Evolutionary conservation across 495 filamentous ascomycete genomes (phyloP), one percentile per base, ranked within the genome.

Genomic region (Aspergillus egyptiacus): DNA sequence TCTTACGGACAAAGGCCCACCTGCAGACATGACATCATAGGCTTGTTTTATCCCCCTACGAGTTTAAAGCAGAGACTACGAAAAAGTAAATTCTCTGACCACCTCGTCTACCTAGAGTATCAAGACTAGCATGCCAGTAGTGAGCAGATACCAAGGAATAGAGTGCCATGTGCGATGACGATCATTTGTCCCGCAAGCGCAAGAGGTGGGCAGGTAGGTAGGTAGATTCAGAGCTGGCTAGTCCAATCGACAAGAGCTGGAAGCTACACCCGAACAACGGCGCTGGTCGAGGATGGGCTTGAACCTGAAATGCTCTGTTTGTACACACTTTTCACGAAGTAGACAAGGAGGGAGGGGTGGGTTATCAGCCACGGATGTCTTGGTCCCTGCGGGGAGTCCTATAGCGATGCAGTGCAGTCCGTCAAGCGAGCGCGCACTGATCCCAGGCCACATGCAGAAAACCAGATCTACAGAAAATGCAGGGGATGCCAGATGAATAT

Each of bases 131-230:
- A 38, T 31, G 39, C 30, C 47, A 40, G 38, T 28, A 40, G 25
- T n/a, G 14, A 31, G 53, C 48, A 34, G 44, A 33, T 51, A 47
- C 50, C 47, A 48, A 30, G 56, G 48, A 54, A 54, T 48, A 50
- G 45, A 37, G 35, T 46, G 50, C 57, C 57, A 56, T 60, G 57
- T 56, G 57, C 32, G 53, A 17, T 36, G 50, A 47, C 46, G 41
- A 42, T 48, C 47, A 36, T 57, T 46, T 49, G 47, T 34, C 30
- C 25, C n/a, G n/a, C n/a, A n/a, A n/a, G n/a, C n/a, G n/a, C n/a
- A n/a, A 4, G 20, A 25, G 20, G 24, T 24, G 31, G 11, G 25
- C 25, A 27, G 25, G 5, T n/a, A n/a, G 10, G 5, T 27, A 27
- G 25, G 5, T 6, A 5, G 30, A 42, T 36, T 30, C 15, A 24